These are phyloP conservation scores for Huntiella omanensis DNA, from an alignment of 2,329 filamentous ascomycete genomes.

Conservation along the genomic window DNA sequence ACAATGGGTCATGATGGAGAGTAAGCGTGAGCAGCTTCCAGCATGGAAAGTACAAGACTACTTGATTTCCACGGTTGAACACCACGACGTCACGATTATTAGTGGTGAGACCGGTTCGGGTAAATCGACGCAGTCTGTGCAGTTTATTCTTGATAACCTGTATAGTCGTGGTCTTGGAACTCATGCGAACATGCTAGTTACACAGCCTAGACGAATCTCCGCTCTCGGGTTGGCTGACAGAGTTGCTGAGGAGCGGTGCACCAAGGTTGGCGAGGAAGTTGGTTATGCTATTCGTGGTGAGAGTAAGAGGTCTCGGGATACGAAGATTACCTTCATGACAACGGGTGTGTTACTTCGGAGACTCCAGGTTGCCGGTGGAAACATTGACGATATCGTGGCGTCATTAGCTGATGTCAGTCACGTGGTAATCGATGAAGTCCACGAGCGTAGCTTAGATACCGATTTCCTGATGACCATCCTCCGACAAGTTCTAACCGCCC, in stretches of 20 bases:
- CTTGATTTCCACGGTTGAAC: slow-evolving; percentile 56
- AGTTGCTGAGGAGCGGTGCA: slow-evolving; percentile 80
- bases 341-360: slow-evolving; percentile 81
- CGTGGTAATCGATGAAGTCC: slow-evolving; percentile 89
- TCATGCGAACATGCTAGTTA: slow-evolving; percentile 79
- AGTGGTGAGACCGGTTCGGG: slow-evolving; percentile 17
- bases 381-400: slow-evolving; percentile 58
- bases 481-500: slow-evolving; percentile 55
- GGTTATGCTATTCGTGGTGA: slow-evolving; percentile 87
- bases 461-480: slow-evolving; percentile 83
- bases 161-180: slow-evolving; percentile 58
- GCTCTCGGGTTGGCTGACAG: slow-evolving; percentile 85
- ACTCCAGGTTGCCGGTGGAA: slow-evolving; percentile 38
- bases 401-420: slow-evolving; percentile 83
- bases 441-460: slow-evolving; percentile 85
- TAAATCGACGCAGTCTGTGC: slow-evolving; percentile 56
- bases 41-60: slow-evolving; percentile 70
- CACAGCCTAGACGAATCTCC: slow-evolving; percentile 85
- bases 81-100: slow-evolving; percentile 68
- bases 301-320: slow-evolving; percentile 52
- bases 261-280: slow-evolving; percentile 64
- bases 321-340: slow-evolving; percentile 88
- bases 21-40: slow-evolving; percentile 53
- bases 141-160: slow-evolving; percentile 85
- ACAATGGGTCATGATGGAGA: slow-evolving; percentile 52